Evolutionary conservation across 1,284 basidiomycete genomes (phyloP), one percentile per base, ranked within the genome.

Genomic region (Takashimella koratensis): DNA sequence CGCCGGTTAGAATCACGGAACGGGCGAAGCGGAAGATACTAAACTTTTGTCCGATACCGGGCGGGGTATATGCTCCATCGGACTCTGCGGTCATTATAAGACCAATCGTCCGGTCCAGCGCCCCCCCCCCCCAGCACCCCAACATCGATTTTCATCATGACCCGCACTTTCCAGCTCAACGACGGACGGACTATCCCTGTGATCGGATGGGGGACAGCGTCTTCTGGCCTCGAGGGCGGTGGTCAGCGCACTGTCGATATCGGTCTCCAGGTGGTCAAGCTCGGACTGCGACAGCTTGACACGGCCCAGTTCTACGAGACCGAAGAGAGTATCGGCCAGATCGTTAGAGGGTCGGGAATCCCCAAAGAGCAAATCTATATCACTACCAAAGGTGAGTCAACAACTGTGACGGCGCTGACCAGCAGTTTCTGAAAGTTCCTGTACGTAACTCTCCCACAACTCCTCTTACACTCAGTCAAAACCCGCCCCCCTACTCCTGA

Each of bases 331-430:
- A 73, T 78, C 8, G 76, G 73, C 1, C 67, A 60, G 10, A 76
- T 76, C 0, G 65, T 81, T 54, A 67, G 71, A 52, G 71, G 76
- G 30, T 66, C 69, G 6, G 77, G 77, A 0, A 59, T 79, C 40
- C 67, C 71, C 53, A 69, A 77, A 36, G 69, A 76, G 46, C 73
- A 80, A 16, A 65, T 80, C 40, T 80, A 77, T 67, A 68, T 81
- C 51, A 80, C 79, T 25, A 84, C 82, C 41, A 84, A 85, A 63
- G 45, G 69, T 68, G 46, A 42, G 68, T 54, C 1, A 2, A 10
- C 19, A 6, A 3, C 0, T 36, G 30, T 16, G 16, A 36, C 16
- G 8, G 8, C 16, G 30, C 16, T 36, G 8, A 8, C 16, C 30
- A 8, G 8, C 30, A 8, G 8, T 36, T 16, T 36, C 30, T 36